Evolutionary conservation across 352 stramenopile genomes (phyloP).

Genomic region (Phytopythium oedochilum): DNA sequence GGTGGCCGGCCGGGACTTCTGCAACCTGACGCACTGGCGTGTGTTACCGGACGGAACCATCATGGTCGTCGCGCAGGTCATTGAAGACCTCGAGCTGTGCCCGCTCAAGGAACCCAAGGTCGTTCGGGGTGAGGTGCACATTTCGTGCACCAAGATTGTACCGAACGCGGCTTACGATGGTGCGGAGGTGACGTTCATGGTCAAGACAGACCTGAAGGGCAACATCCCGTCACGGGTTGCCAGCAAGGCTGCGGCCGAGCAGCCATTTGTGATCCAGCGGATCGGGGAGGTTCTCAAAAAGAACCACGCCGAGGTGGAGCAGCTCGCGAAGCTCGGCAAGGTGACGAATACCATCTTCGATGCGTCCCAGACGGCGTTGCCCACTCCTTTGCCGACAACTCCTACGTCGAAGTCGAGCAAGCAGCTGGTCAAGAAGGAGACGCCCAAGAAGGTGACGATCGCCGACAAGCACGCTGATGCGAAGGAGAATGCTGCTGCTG

Average conservation of each 20-base stretch:
- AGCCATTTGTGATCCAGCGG: slow-evolving; percentile 57
- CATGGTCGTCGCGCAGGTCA: slow-evolving; percentile 61
- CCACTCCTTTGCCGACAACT: background rate
- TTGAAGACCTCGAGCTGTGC: slow-evolving; percentile 47
- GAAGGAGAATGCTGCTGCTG: background rate
- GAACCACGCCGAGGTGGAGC: slow-evolving; percentile 23
- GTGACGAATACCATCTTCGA: slow-evolving; percentile 48
- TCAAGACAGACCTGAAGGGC: slow-evolving; percentile 71
- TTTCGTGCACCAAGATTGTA: slow-evolving; percentile 64
- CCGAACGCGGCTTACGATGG: slow-evolving; percentile 53
- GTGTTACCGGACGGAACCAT: slow-evolving; percentile 58
- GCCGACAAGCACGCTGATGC: background rate
- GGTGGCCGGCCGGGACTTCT: slow-evolving; percentile 69
- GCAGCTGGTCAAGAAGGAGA: background rate
- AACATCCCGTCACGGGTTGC: slow-evolving; percentile 60
- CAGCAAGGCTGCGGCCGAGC: slow-evolving; percentile 54
- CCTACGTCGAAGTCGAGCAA: background rate
- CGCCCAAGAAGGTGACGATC: slow-evolving; percentile 7
- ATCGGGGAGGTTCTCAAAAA: slow-evolving; percentile 55
- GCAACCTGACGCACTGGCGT: slow-evolving; percentile 66
- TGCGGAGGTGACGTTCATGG: slow-evolving; percentile 57
- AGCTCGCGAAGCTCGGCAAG: slow-evolving; percentile 28
- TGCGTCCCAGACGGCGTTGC: slow-evolving; percentile 1
- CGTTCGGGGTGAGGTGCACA: slow-evolving; percentile 58
- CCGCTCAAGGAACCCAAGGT: slow-evolving; percentile 68